Conservation (phyloP, 306 rosid species). For the Medicago arabica region DNA sequence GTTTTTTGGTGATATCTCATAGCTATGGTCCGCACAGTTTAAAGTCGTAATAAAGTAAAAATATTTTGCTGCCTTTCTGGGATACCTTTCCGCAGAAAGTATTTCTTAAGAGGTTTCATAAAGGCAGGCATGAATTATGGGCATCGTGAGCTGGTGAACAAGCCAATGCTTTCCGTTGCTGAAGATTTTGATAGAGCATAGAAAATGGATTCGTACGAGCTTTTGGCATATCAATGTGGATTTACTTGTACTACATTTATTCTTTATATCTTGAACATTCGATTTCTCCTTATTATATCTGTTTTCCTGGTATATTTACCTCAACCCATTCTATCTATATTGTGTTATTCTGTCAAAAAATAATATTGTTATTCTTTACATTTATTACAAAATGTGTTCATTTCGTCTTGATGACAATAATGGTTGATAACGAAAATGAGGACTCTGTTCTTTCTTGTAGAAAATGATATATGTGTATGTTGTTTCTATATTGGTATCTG, state of each 20-base stretch:
- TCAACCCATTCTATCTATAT: conserved; percentile 27
- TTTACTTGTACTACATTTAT: conserved; percentile 45
- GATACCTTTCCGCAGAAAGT: conserved; percentile 43
- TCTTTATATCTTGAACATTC: conserved; percentile 40
- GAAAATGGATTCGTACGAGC: conserved; percentile 43
- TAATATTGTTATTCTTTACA: conserved; percentile 45
- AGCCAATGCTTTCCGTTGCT: conserved; percentile 47
- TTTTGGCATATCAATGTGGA: conserved; percentile 42
- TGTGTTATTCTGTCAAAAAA: conserved; percentile 37
- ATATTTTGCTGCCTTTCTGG: conserved; percentile 45
- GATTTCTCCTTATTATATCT: conserved; percentile 33
- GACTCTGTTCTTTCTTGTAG: conserved; percentile 7
- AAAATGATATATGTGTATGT: background rate
- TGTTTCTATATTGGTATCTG: background rate
- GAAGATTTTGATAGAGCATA: conserved; percentile 58
- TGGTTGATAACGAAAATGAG: conserved; percentile 23
- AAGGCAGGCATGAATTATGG: conserved; percentile 48
- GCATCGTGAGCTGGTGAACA: conserved; percentile 49
- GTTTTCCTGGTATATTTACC: conserved; percentile 41
- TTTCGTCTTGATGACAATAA: conserved; percentile 35
- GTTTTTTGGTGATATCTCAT: conserved; percentile 53
- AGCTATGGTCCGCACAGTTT: conserved; percentile 44
- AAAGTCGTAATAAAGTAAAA: conserved; percentile 48
- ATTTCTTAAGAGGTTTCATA: conserved; percentile 46
- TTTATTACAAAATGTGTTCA: conserved; percentile 38